Percentiles rank a stretch among this genome's conserved stretches.
phyloP scores from a whole-genome alignment of 192 early-diverging fungal species.

The Gamsiella multidivaricata region DNA sequence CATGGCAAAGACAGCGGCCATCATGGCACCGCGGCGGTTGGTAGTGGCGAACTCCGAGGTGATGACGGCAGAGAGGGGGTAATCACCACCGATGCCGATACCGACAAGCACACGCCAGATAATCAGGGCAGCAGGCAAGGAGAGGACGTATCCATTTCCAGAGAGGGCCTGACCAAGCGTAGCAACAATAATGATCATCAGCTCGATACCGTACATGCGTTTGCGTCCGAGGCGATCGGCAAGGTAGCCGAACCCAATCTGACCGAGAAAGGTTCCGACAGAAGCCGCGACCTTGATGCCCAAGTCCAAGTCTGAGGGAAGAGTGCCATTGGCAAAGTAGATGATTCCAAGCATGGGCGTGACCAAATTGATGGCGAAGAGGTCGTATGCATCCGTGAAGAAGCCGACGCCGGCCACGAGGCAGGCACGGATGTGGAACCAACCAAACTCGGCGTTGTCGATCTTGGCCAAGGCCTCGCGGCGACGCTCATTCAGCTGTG shows the following conservation, averaged over 20 bases:
- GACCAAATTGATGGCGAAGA: conserved; percentile 91
- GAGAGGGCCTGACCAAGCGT: conserved; percentile 85
- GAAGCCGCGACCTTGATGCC: conserved; percentile 88
- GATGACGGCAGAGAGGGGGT: conserved; percentile 93
- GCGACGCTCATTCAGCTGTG: conserved; percentile 33
- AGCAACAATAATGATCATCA: conserved; percentile 93
- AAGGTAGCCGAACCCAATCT: conserved; percentile 77
- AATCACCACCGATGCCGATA: conserved; percentile 96
- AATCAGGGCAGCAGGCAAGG: conserved; percentile 73
- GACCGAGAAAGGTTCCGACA: conserved; percentile 91
- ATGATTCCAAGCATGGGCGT: conserved; percentile 85
- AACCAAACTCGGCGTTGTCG: conserved; percentile 82
- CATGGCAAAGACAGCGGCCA: conserved; percentile 92
- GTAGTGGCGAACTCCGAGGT: conserved; percentile 93
- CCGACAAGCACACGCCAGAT: conserved; percentile 94
- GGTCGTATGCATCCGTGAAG: conserved; percentile 94
- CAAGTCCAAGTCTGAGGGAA: conserved; percentile 78
- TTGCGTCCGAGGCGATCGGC: conserved; percentile 93
- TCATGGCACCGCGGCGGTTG: conserved; percentile 88
- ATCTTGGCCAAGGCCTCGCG: conserved; percentile 58
- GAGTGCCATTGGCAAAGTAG: conserved; percentile 62
- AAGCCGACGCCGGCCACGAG: conserved; percentile 84
- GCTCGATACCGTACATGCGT: conserved; percentile 88
- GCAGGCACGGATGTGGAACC: conserved; percentile 82
- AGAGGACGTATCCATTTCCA: conserved; percentile 73